These are phyloP conservation scores for Euphorbia corollata DNA, from an alignment of 441 rosid species.

Conservation along the genomic window DNA sequence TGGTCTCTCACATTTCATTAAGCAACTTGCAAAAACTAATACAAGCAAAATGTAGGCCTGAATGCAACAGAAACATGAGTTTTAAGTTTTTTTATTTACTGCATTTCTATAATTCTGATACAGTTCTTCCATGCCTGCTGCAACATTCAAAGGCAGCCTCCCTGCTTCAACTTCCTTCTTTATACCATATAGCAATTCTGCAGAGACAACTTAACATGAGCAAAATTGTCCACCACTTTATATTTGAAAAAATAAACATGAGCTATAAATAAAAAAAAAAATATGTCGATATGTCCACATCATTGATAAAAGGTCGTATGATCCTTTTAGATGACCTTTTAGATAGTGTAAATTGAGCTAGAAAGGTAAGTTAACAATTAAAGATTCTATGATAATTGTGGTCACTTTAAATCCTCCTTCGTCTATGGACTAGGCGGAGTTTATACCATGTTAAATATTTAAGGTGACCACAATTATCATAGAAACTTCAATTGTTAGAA, in stretches of 20 bases:
- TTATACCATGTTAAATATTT: background rate
- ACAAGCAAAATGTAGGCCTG: conserved; percentile 18
- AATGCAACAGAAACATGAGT: conserved; percentile 26
- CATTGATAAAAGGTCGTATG: background rate
- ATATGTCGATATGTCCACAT: background rate
- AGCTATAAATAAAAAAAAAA: background rate
- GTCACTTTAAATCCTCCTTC: conserved; percentile 1
- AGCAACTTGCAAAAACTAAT: conserved; percentile 10
- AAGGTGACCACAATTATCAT: background rate
- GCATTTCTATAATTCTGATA: conserved; percentile 88
- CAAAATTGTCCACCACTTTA: conserved; percentile 9
- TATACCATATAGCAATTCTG: conserved; percentile 79
- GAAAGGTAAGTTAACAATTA: background rate
- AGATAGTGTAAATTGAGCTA: background rate
- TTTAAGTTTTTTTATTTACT: conserved; percentile 42
- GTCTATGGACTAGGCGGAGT: background rate
- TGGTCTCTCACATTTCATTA: background rate
- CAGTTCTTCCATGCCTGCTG: conserved; percentile 75
- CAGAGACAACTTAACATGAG: conserved; percentile 24
- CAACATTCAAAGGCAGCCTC: conserved; percentile 64
- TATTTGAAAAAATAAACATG: background rate
- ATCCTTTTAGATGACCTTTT: background rate
- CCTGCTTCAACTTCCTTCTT: conserved; percentile 67
- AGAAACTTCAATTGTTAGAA: background rate
- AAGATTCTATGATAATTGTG: background rate